Conservation (phyloP, 2,329 filamentous ascomycete genomes). For the Xylariaceae sp. region DNA sequence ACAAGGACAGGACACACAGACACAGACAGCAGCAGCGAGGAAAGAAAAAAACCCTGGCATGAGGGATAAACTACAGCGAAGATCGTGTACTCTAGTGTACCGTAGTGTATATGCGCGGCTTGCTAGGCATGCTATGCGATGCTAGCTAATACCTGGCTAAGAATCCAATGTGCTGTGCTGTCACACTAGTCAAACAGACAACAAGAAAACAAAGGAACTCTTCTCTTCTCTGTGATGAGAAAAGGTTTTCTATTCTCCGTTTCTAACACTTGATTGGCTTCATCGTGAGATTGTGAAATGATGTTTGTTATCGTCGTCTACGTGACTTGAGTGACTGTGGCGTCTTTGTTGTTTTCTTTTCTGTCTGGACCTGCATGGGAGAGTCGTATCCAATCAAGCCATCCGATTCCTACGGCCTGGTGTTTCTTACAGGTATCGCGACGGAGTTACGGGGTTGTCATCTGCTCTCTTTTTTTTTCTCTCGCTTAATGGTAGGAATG, state of each 20-base stretch:
- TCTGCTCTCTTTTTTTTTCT: background rate
- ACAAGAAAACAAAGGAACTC: too few species aligned
- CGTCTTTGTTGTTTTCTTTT: background rate
- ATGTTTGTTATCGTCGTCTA: too few species aligned
- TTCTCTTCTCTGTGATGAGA: too few species aligned
- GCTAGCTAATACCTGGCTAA: background rate
- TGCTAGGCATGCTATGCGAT: background rate
- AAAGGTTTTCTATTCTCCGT: too few species aligned
- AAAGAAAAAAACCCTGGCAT: background rate
- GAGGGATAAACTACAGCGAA: conserved; percentile 7
- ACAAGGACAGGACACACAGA: too few species aligned
- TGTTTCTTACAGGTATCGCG: background rate
- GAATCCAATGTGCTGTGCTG: conserved; percentile 4
- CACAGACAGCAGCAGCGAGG: too few species aligned
- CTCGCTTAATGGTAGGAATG: background rate
- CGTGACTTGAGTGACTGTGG: too few species aligned
- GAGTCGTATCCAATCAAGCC: background rate
- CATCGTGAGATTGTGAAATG: too few species aligned
- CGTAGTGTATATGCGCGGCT: too few species aligned
- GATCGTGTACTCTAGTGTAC: conserved; percentile 10
- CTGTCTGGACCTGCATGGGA: background rate
- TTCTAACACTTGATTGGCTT: too few species aligned
- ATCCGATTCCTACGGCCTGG: background rate
- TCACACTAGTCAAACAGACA: too few species aligned
- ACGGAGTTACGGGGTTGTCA: too few species aligned